Evolutionary conservation across 371 early-diverging fungal genomes (phyloP).

Genomic region (Smittium culicis): DNA sequence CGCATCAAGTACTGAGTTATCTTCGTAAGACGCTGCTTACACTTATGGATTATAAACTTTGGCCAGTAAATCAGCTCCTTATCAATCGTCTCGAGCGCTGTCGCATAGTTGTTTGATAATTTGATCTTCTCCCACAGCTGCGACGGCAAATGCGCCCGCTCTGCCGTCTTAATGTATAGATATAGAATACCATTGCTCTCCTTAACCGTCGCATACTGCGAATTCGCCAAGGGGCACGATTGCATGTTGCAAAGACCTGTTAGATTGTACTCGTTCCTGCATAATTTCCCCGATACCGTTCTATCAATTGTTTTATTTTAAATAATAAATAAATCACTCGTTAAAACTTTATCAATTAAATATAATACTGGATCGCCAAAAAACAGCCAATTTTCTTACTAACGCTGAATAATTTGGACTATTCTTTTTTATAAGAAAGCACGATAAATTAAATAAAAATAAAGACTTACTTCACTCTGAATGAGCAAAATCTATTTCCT

Average conservation of each 20-base stretch:
- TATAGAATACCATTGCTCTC: constrained; percentile 64
- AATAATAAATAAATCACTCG: too few relatives aligned
- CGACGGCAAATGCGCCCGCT: constrained; percentile 90
- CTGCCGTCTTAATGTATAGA: constrained; percentile 94
- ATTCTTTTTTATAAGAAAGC: too few relatives aligned
- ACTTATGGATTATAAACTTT: too few relatives aligned
- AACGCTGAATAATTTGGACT: too few relatives aligned
- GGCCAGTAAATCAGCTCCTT: constrained; percentile 89
- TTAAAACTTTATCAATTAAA: too few relatives aligned
- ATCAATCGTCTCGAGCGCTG: constrained; percentile 77
- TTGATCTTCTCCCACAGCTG: constrained; percentile 92
- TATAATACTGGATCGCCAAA: too few relatives aligned
- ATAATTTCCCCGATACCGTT: constrained; percentile 77
- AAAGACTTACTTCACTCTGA: too few relatives aligned
- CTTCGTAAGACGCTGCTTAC: too few relatives aligned
- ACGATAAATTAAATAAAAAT: too few relatives aligned
- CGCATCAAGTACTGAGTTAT: too few relatives aligned
- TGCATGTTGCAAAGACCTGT: constrained; percentile 95
- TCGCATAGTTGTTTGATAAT: constrained; percentile 82
- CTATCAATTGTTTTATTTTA: constrained; percentile 32
- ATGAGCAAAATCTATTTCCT: too few relatives aligned
- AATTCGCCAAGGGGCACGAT: constrained; percentile 97
- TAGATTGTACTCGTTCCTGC: constrained; percentile 96
- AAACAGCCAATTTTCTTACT: too few relatives aligned
- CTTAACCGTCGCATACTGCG: constrained; percentile 95